Evolutionary conservation across 2,329 filamentous ascomycete genomes (phyloP).

Genomic region (Botrytis cinerea): DNA sequence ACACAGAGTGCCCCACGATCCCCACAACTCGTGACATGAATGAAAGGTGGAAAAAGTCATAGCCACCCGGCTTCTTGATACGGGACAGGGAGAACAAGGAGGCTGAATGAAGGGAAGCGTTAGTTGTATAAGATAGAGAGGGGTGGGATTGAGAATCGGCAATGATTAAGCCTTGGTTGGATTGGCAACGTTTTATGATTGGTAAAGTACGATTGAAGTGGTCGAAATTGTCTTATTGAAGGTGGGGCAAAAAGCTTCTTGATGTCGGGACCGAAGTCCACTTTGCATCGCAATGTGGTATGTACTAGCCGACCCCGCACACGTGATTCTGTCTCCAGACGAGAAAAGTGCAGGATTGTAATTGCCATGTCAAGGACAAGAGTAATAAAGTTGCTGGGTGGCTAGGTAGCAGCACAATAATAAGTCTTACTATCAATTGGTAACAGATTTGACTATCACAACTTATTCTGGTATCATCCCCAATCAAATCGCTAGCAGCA

Average conservation of each 20-base stretch:
- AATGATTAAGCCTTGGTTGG: neutral
- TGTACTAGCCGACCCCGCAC: neutral
- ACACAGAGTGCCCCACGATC: conserved; percentile 16
- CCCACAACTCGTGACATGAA: neutral
- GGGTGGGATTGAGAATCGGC: neutral
- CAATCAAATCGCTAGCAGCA: neutral
- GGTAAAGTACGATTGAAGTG: neutral
- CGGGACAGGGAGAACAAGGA: neutral
- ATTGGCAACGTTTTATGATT: neutral
- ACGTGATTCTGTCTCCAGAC: neutral
- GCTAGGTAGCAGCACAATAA: neutral
- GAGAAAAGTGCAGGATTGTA: neutral
- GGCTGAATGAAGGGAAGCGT: neutral
- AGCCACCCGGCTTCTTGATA: conserved; percentile 14
- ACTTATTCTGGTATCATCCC: neutral
- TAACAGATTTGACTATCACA: neutral
- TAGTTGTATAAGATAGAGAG: too few species aligned
- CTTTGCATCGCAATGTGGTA: neutral
- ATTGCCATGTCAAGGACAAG: neutral
- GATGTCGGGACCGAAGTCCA: conserved; percentile 9
- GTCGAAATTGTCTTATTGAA: neutral
- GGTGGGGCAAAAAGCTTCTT: neutral
- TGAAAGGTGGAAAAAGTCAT: conserved; percentile 10
- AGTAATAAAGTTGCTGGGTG: neutral
- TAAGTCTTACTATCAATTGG: neutral